phyloP scores from a whole-genome alignment of 2,329 filamentous ascomycete species.

The Ceratocystis albifundus region DNA sequence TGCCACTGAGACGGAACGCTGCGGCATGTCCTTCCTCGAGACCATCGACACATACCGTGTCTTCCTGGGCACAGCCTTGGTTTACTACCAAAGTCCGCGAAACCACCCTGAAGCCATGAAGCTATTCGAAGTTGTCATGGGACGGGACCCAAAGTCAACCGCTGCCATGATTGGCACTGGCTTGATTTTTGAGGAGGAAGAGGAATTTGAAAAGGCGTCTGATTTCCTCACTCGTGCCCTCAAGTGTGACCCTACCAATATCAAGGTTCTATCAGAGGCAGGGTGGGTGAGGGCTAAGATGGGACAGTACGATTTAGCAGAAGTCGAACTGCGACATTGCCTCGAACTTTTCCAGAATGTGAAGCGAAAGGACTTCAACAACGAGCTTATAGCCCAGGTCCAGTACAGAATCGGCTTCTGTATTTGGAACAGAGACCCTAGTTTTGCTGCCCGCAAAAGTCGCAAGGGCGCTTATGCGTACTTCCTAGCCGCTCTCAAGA shows the following conservation, averaged over 20 bases:
- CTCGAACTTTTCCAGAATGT: constrained; percentile 53
- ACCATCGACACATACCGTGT: constrained; percentile 63
- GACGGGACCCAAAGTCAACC: constrained; percentile 63
- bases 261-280: constrained; percentile 71
- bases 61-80: constrained; percentile 72
- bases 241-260: constrained; percentile 58
- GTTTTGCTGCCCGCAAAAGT: constrained; percentile 61
- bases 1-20: constrained; percentile 49
- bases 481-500: constrained; percentile 74
- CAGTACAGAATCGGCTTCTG: constrained; percentile 81
- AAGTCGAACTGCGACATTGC: constrained; percentile 58
- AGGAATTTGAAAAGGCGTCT: constrained; percentile 72
- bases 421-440: constrained; percentile 71
- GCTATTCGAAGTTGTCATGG: constrained; percentile 74
- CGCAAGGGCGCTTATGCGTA: constrained; percentile 71
- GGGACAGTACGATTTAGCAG: constrained; percentile 59
- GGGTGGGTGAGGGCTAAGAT: constrained; percentile 85
- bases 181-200: constrained; percentile 83
- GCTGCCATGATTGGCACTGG: constrained; percentile 79
- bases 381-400: constrained; percentile 68
- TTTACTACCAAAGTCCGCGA: constrained; percentile 80
- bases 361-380: constrained; percentile 43
- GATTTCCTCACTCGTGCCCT: constrained; percentile 69
- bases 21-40: constrained; percentile 57
- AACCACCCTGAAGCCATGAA: constrained; percentile 78